Conservation (phyloP, 169 alveolate genomes). For the Plasmodium knowlesi region DNA sequence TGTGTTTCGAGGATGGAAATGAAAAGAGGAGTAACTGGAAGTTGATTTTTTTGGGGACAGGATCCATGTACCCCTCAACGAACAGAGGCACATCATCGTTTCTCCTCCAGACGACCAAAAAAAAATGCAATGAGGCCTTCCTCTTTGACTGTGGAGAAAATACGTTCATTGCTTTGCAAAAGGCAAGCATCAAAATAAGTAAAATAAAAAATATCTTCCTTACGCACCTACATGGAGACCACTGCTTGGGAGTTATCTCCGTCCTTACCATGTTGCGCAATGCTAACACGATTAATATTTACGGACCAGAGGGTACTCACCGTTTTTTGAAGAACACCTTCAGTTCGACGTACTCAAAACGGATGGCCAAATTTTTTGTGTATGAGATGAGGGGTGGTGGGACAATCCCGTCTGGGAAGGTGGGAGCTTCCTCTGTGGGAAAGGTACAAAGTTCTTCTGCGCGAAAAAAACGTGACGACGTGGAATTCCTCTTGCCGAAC, state of each 20-base stretch:
- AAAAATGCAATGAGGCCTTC: conserved; percentile 75
- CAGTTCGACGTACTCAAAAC: conserved; percentile 12
- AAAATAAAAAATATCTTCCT: conserved; percentile 81
- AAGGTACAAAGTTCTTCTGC: background rate
- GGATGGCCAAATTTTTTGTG: conserved; percentile 27
- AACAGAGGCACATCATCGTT: conserved; percentile 84
- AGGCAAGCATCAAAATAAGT: conserved; percentile 62
- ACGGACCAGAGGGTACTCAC: conserved; percentile 86
- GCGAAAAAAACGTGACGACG: background rate
- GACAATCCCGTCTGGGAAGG: background rate
- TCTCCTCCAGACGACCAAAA: conserved; percentile 72
- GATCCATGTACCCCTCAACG: conserved; percentile 81
- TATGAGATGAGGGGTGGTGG: conserved; percentile 4
- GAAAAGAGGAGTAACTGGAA: conserved; percentile 77
- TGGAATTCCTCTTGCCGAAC: conserved; percentile 59
- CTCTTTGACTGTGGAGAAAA: conserved; percentile 86
- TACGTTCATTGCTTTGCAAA: conserved; percentile 75
- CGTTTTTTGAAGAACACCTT: conserved; percentile 52
- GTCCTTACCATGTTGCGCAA: conserved; percentile 76
- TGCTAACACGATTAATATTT: conserved; percentile 57
- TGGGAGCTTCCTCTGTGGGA: background rate
- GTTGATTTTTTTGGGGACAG: conserved; percentile 83
- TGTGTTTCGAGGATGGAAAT: background rate
- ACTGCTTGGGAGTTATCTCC: conserved; percentile 86
- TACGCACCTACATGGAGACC: conserved; percentile 91